Conservation (phyloP, 805 yeast species). For the Starmerella kuoi region DNA sequence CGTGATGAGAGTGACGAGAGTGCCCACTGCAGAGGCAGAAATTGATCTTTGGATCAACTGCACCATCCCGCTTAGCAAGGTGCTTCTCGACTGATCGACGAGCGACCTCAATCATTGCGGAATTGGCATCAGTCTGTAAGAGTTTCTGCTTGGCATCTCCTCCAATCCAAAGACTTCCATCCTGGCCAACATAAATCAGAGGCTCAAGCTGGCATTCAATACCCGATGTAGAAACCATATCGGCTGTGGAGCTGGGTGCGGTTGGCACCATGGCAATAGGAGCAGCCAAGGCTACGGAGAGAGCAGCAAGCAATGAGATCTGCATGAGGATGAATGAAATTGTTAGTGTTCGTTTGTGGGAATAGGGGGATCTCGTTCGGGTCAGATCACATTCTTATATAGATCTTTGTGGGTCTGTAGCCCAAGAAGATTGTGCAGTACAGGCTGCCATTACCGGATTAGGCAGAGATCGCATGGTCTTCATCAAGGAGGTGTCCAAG, state of each 20-base stretch:
- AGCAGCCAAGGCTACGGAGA: conserved; percentile 15
- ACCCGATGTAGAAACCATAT: not conserved
- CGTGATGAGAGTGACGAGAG: conserved; percentile 1
- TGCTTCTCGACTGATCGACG: not conserved
- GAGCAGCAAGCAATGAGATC: conserved; percentile 11
- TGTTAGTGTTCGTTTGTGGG: not conserved
- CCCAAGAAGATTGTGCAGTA: no score
- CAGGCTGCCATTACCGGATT: no score
- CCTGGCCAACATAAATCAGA: conserved; percentile 10
- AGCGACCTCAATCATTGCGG: conserved; percentile 1
- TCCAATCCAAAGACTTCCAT: conserved; percentile 17
- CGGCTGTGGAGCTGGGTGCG: not conserved
- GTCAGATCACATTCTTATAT: no score
- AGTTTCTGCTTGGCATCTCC: conserved; percentile 8
- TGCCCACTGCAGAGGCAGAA: conserved; percentile 7
- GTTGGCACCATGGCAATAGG: conserved; percentile 4
- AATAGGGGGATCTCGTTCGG: no score
- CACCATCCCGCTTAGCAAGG: conserved; percentile 2
- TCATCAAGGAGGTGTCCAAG: no score
- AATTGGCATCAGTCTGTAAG: conserved; percentile 1
- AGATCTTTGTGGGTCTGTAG: no score
- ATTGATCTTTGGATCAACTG: conserved; percentile 9
- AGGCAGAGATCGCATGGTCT: no score
- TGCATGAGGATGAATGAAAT: conserved; percentile 7
- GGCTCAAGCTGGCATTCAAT: conserved; percentile 10